Base-by-base conservation (phyloP, 2,329 filamentous ascomycete species). In the Colletotrichum cuscutae region DNA sequence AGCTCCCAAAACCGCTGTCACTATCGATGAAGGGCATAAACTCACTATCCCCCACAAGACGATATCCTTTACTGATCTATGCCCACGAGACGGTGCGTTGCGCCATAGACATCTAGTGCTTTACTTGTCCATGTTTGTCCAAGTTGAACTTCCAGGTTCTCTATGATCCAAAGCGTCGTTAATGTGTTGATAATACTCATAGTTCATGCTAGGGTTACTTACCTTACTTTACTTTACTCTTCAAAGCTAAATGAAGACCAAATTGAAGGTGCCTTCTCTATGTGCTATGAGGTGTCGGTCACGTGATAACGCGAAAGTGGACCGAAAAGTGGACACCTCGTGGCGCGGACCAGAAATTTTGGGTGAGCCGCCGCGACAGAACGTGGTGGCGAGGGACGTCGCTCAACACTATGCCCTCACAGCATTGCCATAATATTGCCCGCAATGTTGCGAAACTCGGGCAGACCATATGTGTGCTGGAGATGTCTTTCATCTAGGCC, bases 391-490 rank as follows among this genome's bases (percentile, higher is more conserved):
- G 65, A 59, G 65, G 32, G 19, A 54, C 58, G 69, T 37, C 42
- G 63, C 69, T 68, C 65, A 59, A 12, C 7, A n/a, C 49, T 12
- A 28, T 12, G 19, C 22, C 9, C 26, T 46, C 24, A 59, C 30
- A 69, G 56, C 37, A 67, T 67, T 56, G 28, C 53, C 9, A 12
- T 2, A n/a, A 12, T 9, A 26, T 22, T 26, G 13, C 42, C 42
- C 71, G 75, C 66, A 30, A 84, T 82, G 79, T 74, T 84, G 65
- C 77, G 77, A 64, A 76, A 74, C 30, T 75, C 80, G 56, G 75
- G 75, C 60, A 76, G 74, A 28, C 77, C 78, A n/a, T 81, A 79
- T 66, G 74, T 82, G 32, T 83, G 82, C 70, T 78, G 80, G 77
- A 78, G 76, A 68, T 84, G 80, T 66, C 68, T 82, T 42, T 66